Evolutionary conservation across 2,329 filamentous ascomycete species (phyloP), one percentile per base, ranked within the genome.

Genomic region (Akanthomyces uredinophilus): DNA sequence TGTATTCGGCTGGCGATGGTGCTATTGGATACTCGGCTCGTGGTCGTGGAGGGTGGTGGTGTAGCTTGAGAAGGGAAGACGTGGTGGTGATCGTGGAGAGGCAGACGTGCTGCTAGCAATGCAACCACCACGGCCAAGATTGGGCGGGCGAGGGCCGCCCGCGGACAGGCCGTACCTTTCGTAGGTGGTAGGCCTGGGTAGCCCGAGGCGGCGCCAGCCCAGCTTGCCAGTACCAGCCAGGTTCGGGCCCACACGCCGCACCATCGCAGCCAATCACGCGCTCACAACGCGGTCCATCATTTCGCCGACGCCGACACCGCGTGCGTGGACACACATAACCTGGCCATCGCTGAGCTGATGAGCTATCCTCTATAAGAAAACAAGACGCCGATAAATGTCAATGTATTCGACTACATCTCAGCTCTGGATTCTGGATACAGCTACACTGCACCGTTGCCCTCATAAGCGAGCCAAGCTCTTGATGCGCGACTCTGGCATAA

Each of bases 271-370:
- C 63, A 66, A 65, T 66, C 18, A 62, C 50, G 46, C 59, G 41
- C 43, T 47, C 57, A 32, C 54, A 39, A 41, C 56, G 18, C 63
- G 63, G 61, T 58, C 37, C 60, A 63, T 39, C 56, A 37, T 65
- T 64, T 61, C 43, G 54, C 61, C 65, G 62, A 65, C 61, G 53
- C 62, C 55, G 52, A n/a, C n/a, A n/a, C n/a, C n/a, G n/a, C n/a
- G n/a, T n/a, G n/a, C n/a, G n/a, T n/a, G n/a, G n/a, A n/a, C n/a
- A n/a, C n/a, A n/a, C n/a, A n/a, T n/a, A n/a, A n/a, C n/a, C n/a
- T n/a, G n/a, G n/a, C n/a, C n/a, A n/a, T n/a, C n/a, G n/a, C n/a
- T n/a, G n/a, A n/a, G n/a, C n/a, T n/a, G n/a, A n/a, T n/a, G n/a
- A n/a, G n/a, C n/a, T n/a, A n/a, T n/a, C n/a, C n/a, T n/a, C n/a